phyloP scores from a whole-genome alignment of 2,329 filamentous ascomycete genomes.

The Aspergillus candidus region DNA sequence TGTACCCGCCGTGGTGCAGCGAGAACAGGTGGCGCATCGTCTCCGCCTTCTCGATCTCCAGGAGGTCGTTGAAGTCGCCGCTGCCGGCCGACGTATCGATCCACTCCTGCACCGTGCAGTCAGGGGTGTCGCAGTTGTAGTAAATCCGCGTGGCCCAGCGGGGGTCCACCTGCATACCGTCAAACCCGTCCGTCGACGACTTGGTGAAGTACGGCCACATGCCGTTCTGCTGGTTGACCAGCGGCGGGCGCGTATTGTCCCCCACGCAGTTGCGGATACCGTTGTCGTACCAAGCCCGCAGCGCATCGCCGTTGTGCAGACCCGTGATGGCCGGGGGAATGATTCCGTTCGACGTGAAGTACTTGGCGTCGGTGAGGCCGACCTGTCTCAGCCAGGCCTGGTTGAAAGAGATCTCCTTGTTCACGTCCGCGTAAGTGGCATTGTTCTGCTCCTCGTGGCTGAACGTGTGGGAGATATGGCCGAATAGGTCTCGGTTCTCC shows the following conservation, averaged over 20 bases:
- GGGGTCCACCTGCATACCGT: constrained; percentile 52
- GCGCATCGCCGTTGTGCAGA: constrained; percentile 58
- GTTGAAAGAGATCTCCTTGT: constrained; percentile 56
- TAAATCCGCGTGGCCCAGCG: constrained; percentile 59
- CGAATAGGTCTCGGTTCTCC: constrained; percentile 49
- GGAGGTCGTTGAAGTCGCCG: constrained; percentile 49
- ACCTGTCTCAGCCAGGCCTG: constrained; percentile 52
- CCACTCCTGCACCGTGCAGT: constrained; percentile 56
- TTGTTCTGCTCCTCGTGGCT: constrained; percentile 56
- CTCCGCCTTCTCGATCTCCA: constrained; percentile 47
- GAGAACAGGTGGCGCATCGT: constrained; percentile 54
- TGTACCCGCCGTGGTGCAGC: constrained; percentile 52
- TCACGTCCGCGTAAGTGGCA: constrained; percentile 52
- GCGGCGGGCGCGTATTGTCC: constrained; percentile 54
- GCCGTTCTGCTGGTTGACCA: constrained; percentile 48
- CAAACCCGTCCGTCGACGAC: constrained; percentile 48
- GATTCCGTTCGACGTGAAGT: constrained; percentile 50
- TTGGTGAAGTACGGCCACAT: constrained; percentile 54
- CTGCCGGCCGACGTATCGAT: constrained; percentile 52
- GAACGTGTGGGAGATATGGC: constrained; percentile 58
- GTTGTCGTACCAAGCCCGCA: constrained; percentile 54
- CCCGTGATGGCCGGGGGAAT: constrained; percentile 61
- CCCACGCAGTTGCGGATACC: constrained; percentile 58
- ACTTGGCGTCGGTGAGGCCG: constrained; percentile 42
- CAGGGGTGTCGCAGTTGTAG: constrained; percentile 56